Evolutionary conservation across 2,329 filamentous ascomycete species (phyloP), one percentile per base, ranked within the genome.

Genomic region (Fusarium sambucinum): DNA sequence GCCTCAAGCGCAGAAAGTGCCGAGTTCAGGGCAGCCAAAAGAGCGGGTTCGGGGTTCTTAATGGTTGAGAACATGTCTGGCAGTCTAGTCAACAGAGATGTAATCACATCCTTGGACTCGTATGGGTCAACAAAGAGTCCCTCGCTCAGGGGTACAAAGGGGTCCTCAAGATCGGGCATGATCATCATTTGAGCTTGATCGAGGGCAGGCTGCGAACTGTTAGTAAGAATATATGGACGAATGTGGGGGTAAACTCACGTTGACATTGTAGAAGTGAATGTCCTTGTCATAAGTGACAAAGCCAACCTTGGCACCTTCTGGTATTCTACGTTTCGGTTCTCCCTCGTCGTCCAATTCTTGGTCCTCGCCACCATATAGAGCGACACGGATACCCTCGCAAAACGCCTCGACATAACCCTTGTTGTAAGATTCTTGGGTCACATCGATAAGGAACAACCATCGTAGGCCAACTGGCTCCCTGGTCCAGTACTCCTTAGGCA

Each of bases 401-500:
- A 97, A 93, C 0, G 92, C 91, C 80, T 96, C 92, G 27, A 98
- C 80, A 76, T 96, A 97, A 0, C 95, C 95, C 77, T 94, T 93
- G 77, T 95, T 96, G 68, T 92, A 91, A 2, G 95, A 89, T 79
- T 97, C 95, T 71, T 96, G 93, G 6, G 93, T 96, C 40, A 96
- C 94, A 78, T 99, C 96, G 59, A 99, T 92, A 67, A 97, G 79
- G 78, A 99, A 99, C 13, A 99, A 82, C 87, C 91, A 97, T 62
- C 91, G 89, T 73, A 98, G 78, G 25, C 93, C 94, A 16, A 96
- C 92, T 1, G 96, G 96, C 77, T 96, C 91, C 78, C 95, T 96
- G 25, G 93, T 95, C 93, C 94, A 99, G 81, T 99, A 99, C 81
- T 99, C 96, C 81, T 97, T 98, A 17, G 96, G 96, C 16, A 99